Evolutionary conservation across 148 eudicot species (phyloP), one percentile per base, ranked within the genome.

Genomic region (Amaranthus cruentus): DNA sequence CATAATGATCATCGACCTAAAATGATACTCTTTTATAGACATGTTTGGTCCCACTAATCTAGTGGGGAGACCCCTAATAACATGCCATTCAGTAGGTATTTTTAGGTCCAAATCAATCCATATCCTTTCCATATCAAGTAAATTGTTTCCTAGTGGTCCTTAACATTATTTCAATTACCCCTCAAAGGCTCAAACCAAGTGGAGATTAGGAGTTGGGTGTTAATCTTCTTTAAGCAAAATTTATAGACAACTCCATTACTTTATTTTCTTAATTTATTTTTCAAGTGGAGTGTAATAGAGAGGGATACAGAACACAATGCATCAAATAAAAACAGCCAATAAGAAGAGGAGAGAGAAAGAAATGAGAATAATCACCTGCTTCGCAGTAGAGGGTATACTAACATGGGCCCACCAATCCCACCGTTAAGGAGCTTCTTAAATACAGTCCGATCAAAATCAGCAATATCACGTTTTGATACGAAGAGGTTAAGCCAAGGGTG

Each of bases 401-500:
- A 79, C 87, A 93, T 90, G 65, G 98, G 98, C 51, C 98, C 98
- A 67, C 94, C 96, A 66, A 93, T 86, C 4, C 98, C 98, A 65
- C 78, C 78, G 78, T 74, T 82, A 64, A 93, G 87, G 68, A 89
- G 85, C 49, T 86, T 76, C 80, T 89, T 86, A 73, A 93, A 90
- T 18, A 93, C 84, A 54, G 76, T 66, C 9, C 81, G 94, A 90
- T 93, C 92, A 69, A 93, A 90, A 74, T 81, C 86, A 59, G 81
- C 86, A 18, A 93, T 87, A 75, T 89, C 88, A 11, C 66, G 61
- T 28, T 88, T 86, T 9, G 96, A 85, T n/a, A 93, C 85, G 58
- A 93, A 90, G 43, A 93, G 66, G 66, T 93, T 93, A 44, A 93
- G 85, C 98, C 98, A 93, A 0, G 96, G 98, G 77, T 93, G 98